Conservation (phyloP, 75 land plant genomes). For the Adiantum capillusveneris region DNA sequence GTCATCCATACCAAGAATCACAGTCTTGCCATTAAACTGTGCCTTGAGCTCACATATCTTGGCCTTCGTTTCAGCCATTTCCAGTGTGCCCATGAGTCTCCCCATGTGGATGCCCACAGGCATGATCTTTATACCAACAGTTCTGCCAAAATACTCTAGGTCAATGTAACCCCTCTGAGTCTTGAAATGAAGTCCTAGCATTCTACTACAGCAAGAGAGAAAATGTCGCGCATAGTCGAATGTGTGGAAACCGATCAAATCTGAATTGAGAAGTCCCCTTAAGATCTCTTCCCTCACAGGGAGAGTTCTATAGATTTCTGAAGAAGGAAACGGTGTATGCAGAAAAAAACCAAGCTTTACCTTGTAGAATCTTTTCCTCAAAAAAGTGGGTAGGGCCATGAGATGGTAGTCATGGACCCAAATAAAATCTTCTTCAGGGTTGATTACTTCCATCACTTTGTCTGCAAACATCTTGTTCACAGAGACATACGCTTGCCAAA, state of each 20-base stretch:
- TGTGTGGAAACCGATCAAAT: constrained; percentile 36
- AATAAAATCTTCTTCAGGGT: constrained; percentile 34
- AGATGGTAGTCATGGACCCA: constrained; percentile 49
- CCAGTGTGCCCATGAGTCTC: constrained; percentile 32
- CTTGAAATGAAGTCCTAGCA: constrained; percentile 36
- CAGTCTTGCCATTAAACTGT: constrained; percentile 29
- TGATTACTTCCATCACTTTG: constrained; percentile 28
- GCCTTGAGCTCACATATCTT: constrained; percentile 28
- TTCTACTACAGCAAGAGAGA: constrained; percentile 35
- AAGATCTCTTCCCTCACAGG: constrained; percentile 38
- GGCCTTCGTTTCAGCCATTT: constrained; percentile 21
- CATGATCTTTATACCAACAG: constrained; percentile 41
- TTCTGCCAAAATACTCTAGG: constrained; percentile 48
- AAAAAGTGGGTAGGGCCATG: constrained; percentile 42
- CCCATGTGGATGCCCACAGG: constrained; percentile 47
- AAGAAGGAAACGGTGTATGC: constrained; percentile 45
- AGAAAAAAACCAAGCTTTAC: constrained; percentile 45
- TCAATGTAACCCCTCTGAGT: constrained; percentile 49
- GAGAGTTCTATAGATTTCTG: constrained; percentile 35
- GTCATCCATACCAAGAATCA: constrained; percentile 38
- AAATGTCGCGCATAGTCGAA: constrained; percentile 43
- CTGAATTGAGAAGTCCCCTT: constrained; percentile 24
- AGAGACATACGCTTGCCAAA: constrained; percentile 43
- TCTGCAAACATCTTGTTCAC: constrained; percentile 37
- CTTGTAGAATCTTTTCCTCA: constrained; percentile 36